These are phyloP conservation scores for Yamadazyma trypodendri DNA, from an alignment of 1,139 yeast species.

Conservation along the genomic window DNA sequence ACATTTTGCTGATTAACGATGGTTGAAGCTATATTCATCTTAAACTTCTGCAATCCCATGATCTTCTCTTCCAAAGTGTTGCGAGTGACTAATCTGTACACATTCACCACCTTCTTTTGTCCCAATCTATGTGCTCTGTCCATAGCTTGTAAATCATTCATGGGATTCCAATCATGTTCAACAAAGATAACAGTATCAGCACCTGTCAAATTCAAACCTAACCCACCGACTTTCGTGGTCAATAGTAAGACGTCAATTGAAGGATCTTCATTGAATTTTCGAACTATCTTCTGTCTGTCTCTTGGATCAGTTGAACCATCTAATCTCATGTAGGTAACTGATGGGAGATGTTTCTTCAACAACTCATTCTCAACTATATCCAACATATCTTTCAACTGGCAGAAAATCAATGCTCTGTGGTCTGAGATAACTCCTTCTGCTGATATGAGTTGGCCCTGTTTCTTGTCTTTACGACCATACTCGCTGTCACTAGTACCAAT, in stretches of 20 bases:
- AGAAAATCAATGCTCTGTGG: conserved; percentile 92
- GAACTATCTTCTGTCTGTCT: conserved; percentile 86
- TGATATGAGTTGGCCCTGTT: conserved; percentile 36
- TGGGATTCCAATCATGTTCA: conserved; percentile 99
- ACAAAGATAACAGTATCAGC: conserved; percentile 98
- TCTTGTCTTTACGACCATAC: conserved; percentile 27
- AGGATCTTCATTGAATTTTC: conserved; percentile 92
- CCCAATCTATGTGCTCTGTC: conserved; percentile 98
- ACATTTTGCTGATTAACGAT: conserved; percentile 96
- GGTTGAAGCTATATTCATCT: conserved; percentile 94
- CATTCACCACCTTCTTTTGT: conserved; percentile 95
- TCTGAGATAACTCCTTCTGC: conserved; percentile 83
- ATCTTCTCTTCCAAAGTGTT: conserved; percentile 95
- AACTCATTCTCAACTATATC: conserved; percentile 93
- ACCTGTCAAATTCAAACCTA: conserved; percentile 95
- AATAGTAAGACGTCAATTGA: conserved; percentile 88
- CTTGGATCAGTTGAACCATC: conserved; percentile 96
- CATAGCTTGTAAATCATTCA: conserved; percentile 99
- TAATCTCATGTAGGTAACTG: conserved; percentile 89
- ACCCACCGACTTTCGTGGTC: conserved; percentile 97
- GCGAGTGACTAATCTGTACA: conserved; percentile 87
- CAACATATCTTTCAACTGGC: conserved; percentile 96
- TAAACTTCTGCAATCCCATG: conserved; percentile 97
- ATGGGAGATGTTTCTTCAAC: conserved; percentile 79
- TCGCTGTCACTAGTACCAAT: conserved; percentile 68